phyloP scores from a whole-genome alignment of 1,139 yeast genomes.

The Blastobotrys raffinosifermentans region DNA sequence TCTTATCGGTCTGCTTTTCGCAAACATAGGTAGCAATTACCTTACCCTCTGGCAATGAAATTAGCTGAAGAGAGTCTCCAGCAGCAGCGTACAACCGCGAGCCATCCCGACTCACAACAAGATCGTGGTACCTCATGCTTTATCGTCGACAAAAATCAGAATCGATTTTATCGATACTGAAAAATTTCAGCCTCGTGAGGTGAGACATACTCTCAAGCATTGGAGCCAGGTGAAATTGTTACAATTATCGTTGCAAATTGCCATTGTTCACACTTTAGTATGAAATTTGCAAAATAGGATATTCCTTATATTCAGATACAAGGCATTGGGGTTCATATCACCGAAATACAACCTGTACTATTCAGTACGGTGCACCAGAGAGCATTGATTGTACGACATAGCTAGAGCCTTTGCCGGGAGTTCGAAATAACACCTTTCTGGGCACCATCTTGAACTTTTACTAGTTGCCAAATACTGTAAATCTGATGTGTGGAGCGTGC shows the following conservation, averaged over 20 bases:
- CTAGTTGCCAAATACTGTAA: too few species aligned
- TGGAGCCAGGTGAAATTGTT: not conserved
- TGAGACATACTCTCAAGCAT: not conserved
- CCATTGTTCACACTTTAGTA: not conserved
- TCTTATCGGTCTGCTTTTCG: not conserved
- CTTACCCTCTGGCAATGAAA: conserved; percentile 1
- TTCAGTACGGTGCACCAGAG: too few species aligned
- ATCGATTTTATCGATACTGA: not conserved
- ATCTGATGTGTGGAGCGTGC: too few species aligned
- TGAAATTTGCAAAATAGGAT: not conserved
- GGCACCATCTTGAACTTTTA: too few species aligned
- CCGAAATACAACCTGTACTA: too few species aligned
- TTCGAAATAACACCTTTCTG: too few species aligned
- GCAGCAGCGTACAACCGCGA: conserved; percentile 5
- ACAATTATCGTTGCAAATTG: conserved; percentile 1
- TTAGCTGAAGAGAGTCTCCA: conserved; percentile 6
- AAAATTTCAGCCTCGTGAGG: not conserved
- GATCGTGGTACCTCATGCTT: conserved; percentile 9
- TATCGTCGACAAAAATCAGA: not conserved
- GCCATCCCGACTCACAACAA: conserved; percentile 4
- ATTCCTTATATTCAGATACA: not conserved
- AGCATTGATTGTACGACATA: too few species aligned
- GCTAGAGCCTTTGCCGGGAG: too few species aligned
- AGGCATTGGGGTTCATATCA: too few species aligned
- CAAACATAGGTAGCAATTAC: conserved; percentile 2